Evolutionary conservation across 2,329 filamentous ascomycete genomes (phyloP).

Genomic region (Stagonosporopsis tanaceti): DNA sequence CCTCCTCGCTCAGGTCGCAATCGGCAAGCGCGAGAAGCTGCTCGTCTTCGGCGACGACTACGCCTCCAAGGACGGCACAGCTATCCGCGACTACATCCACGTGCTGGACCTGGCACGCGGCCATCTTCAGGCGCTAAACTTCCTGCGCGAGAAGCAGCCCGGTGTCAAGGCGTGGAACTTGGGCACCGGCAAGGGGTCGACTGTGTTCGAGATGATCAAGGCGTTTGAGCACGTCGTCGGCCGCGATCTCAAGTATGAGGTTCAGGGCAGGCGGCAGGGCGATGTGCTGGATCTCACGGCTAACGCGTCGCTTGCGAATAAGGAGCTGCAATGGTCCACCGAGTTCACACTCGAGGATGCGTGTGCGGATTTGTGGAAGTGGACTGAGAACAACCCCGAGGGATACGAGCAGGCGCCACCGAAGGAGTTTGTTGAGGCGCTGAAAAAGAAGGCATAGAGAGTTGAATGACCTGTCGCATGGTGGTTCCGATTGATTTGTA

Average conservation of each 20-base stretch:
- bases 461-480: neutral
- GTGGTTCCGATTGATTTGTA: neutral
- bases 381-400: slow-evolving; percentile 96
- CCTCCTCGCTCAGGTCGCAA: slow-evolving; percentile 92
- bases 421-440: slow-evolving; percentile 73
- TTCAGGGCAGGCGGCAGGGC: slow-evolving; percentile 80
- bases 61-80: slow-evolving; percentile 85
- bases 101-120: slow-evolving; percentile 88
- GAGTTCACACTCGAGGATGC: slow-evolving; percentile 90
- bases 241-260: slow-evolving; percentile 83
- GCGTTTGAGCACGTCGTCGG: slow-evolving; percentile 90
- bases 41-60: slow-evolving; percentile 97
- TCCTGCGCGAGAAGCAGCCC: slow-evolving; percentile 82
- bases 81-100: slow-evolving; percentile 98
- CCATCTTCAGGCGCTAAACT: slow-evolving; percentile 88
- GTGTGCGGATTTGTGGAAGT: slow-evolving; percentile 93
- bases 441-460: slow-evolving; percentile 44
- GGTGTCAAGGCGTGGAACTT: slow-evolving; percentile 97
- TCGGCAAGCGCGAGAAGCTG: slow-evolving; percentile 92
- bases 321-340: slow-evolving; percentile 92
- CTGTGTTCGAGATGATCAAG: slow-evolving; percentile 96
- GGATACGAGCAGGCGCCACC: slow-evolving; percentile 95
- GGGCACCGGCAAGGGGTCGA: slow-evolving; percentile 92
- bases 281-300: slow-evolving; percentile 96
- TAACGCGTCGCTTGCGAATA: slow-evolving; percentile 85